A percentile compares a stretch with the other conserved stretches of the same genome.
These are phyloP conservation scores for Penicillium canariense DNA, from an alignment of 495 filamentous ascomycete species.

Conservation along the genomic window DNA sequence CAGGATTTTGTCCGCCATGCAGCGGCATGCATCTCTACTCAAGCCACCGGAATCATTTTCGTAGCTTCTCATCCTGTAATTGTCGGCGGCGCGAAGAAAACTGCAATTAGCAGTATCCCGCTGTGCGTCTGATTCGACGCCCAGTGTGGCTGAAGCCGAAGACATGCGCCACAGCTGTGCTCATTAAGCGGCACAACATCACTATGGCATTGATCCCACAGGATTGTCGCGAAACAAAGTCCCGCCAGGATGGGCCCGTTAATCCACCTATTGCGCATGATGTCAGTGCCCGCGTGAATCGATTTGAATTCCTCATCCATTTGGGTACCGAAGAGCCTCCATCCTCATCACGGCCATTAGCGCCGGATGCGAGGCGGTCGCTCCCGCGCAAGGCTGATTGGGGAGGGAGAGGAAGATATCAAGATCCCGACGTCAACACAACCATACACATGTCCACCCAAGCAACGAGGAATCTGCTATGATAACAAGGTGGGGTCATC, in stretches of 20 bases:
- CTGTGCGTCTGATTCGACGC: conserved; percentile 12
- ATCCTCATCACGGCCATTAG: not conserved
- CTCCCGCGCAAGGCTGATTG: not conserved
- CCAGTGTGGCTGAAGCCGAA: conserved; percentile 18
- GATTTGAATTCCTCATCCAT: not conserved
- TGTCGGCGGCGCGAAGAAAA: not conserved
- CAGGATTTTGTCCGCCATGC: no score
- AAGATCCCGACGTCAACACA: no score
- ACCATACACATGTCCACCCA: no score
- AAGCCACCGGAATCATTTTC: conserved; percentile 2
- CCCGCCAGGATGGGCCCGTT: no score
- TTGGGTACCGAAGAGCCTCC: conserved; percentile 4
- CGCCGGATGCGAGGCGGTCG: not conserved
- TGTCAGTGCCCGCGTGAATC: not conserved
- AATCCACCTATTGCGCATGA: not conserved
- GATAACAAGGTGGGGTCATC: not conserved
- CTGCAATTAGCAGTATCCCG: not conserved
- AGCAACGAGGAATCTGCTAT: not conserved
- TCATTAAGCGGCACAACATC: no score
- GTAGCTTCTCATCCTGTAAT: conserved; percentile 11
- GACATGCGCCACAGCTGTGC: conserved; percentile 9
- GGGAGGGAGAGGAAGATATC: no score
- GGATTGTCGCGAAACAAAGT: no score
- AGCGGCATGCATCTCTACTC: no score
- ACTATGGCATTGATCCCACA: no score